These are phyloP conservation scores for Geosiphon pyriformis DNA, from an alignment of 192 early-diverging fungal genomes.

Conservation along the genomic window DNA sequence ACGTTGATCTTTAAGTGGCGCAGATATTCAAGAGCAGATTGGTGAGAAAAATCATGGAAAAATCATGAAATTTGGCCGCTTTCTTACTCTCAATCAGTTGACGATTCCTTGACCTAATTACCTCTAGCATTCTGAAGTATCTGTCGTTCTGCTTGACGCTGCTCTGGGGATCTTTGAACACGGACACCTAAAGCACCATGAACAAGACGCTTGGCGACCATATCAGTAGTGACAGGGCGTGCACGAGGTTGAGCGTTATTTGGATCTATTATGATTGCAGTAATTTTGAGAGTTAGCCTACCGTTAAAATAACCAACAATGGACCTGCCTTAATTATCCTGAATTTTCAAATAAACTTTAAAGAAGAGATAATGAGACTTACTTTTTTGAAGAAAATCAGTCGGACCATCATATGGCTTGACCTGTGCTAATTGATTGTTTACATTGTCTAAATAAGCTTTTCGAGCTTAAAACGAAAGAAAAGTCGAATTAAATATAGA, in stretches of 20 bases:
- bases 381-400: slow-evolving; percentile 31
- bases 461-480: slow-evolving; percentile 39
- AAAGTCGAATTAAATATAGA: no score
- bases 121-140: slow-evolving; percentile 16
- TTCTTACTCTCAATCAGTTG: background rate
- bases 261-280: slow-evolving; percentile 9
- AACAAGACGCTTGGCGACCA: slow-evolving; percentile 69
- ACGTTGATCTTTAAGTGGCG: slow-evolving; percentile 14
- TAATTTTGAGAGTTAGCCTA: no score
- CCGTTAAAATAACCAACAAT: no score
- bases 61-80: background rate
- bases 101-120: slow-evolving; percentile 2
- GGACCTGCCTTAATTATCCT: background rate
- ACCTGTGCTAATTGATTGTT: slow-evolving; percentile 48
- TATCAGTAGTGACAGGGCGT: slow-evolving; percentile 54
- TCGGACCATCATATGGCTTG: slow-evolving; percentile 56
- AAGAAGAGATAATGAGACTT: background rate
- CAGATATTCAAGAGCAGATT: background rate
- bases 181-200: slow-evolving; percentile 70
- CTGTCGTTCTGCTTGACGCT: slow-evolving; percentile 26
- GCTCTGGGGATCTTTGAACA: slow-evolving; percentile 40
- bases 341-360: background rate
- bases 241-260: slow-evolving; percentile 34
- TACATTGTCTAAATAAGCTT: slow-evolving; percentile 53
- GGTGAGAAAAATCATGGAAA: background rate